These are phyloP conservation scores for Cocos nucifera DNA, from an alignment of 176 grass and related monocot species.

Conservation along the genomic window DNA sequence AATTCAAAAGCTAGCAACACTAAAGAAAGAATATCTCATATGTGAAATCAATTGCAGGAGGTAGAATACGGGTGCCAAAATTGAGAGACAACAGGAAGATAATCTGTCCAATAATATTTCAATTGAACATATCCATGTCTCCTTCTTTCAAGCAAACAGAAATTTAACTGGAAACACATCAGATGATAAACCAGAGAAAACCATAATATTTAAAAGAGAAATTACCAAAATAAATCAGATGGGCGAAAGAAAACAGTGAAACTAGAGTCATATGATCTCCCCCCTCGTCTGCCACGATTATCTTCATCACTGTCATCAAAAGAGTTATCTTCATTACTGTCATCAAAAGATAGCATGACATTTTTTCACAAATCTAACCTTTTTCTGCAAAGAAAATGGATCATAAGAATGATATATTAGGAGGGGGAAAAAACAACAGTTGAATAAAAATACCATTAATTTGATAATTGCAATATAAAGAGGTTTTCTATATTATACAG, in stretches of 20 bases:
- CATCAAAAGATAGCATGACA: constrained; percentile 4
- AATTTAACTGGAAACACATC: background rate
- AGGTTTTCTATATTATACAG: no score
- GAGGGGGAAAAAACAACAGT: background rate
- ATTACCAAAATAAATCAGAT: constrained; percentile 95
- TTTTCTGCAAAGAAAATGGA: background rate
- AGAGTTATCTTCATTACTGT: constrained; percentile 32
- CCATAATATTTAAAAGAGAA: background rate
- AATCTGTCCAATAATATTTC: no score
- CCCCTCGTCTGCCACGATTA: constrained; percentile 47
- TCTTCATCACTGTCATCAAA: constrained; percentile 69
- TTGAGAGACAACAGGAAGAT: no score
- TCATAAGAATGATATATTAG: background rate
- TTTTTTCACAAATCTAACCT: background rate
- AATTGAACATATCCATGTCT: no score
- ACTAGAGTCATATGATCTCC: constrained; percentile 63
- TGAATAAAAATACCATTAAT: no score
- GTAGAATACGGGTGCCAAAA: no score
- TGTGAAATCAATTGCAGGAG: no score
- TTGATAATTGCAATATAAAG: no score
- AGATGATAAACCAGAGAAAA: background rate
- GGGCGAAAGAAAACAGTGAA: constrained; percentile 42
- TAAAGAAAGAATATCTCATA: no score
- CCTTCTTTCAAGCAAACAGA: background rate
- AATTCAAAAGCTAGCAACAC: no score